Conservation (phyloP, 2,329 filamentous ascomycete species). For the Scytalidium lignicola region DNA sequence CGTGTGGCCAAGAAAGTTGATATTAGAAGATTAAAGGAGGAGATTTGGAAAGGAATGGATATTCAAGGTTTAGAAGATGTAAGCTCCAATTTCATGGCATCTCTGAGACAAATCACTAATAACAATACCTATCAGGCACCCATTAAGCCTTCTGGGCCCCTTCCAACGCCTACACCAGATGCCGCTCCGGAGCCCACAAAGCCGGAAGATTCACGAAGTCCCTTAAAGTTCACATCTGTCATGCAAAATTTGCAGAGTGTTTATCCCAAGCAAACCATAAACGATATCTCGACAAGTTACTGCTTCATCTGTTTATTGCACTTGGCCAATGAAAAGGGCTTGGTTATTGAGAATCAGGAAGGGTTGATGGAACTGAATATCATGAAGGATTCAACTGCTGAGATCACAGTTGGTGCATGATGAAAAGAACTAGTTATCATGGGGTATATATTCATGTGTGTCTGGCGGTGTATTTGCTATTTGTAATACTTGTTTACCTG, state of each 20-base stretch:
- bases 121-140: constrained; percentile 16
- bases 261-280: constrained; percentile 80
- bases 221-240: constrained; percentile 80
- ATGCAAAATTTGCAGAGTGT: constrained; percentile 85
- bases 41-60: constrained; percentile 63
- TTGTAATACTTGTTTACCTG: background rate
- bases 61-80: constrained; percentile 46
- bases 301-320: constrained; percentile 85
- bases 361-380: constrained; percentile 57
- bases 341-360: constrained; percentile 50
- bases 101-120: constrained; percentile 10
- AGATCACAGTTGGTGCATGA: constrained; percentile 37
- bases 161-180: constrained; percentile 26
- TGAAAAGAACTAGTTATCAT: background rate
- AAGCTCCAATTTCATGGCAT: constrained; percentile 23
- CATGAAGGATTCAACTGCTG: constrained; percentile 56
- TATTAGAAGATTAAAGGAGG: constrained; percentile 62
- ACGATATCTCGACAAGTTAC: constrained; percentile 87
- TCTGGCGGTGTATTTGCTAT: background rate
- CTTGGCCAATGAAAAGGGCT: constrained; percentile 70
- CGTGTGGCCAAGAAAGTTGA: constrained; percentile 68
- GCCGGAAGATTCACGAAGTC: constrained; percentile 34
- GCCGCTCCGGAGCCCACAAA: constrained; percentile 23
- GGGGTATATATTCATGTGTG: background rate
- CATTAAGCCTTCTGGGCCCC: constrained; percentile 19